These are phyloP conservation scores for Trypanosoma cruzi DNA, from an alignment of 208 protist genomes.

Conservation along the genomic window DNA sequence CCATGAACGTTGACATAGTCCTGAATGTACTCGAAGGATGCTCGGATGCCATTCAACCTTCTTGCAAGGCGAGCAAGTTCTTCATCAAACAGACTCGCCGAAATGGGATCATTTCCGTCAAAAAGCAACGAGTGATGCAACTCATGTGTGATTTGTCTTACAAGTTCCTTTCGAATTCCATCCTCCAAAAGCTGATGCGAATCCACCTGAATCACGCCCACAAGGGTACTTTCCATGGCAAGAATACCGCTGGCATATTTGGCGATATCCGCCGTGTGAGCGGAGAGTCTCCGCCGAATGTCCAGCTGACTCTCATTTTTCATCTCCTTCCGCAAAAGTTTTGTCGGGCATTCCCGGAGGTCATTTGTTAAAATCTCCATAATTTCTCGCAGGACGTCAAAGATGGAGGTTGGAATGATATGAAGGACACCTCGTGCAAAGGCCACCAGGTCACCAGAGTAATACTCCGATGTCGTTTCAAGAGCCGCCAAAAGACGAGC, in stretches of 20 bases:
- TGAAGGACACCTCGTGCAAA: slow-evolving; percentile 96
- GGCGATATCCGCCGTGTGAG: slow-evolving; percentile 90
- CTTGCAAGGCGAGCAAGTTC: slow-evolving; percentile 74
- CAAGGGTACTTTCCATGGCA: slow-evolving; percentile 97
- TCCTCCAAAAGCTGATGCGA: slow-evolving; percentile 97
- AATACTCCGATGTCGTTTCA: slow-evolving; percentile 93
- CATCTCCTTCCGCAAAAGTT: slow-evolving; percentile 64
- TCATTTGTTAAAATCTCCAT: slow-evolving; percentile 92
- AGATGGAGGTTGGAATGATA: slow-evolving; percentile 96
- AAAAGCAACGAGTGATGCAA: slow-evolving; percentile 77
- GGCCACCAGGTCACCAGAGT: slow-evolving; percentile 89
- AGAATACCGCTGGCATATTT: slow-evolving; percentile 97
- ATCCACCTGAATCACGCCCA: slow-evolving; percentile 97
- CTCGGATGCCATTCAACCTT: slow-evolving; percentile 90
- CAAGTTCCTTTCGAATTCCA: slow-evolving; percentile 96
- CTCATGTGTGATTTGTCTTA: slow-evolving; percentile 75
- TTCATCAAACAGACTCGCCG: slow-evolving; percentile 56
- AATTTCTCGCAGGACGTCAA: slow-evolving; percentile 94
- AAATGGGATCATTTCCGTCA: slow-evolving; percentile 38
- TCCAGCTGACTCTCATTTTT: slow-evolving; percentile 92
- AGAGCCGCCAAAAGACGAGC: slow-evolving; percentile 72
- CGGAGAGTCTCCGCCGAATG: slow-evolving; percentile 82
- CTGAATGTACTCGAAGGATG: slow-evolving; percentile 97
- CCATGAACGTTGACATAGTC: slow-evolving; percentile 98
- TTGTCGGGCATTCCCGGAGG: slow-evolving; percentile 79